Evolutionary conservation across 768 basidiomycete species (phyloP).

Genomic region (Tulasnella sp.): DNA sequence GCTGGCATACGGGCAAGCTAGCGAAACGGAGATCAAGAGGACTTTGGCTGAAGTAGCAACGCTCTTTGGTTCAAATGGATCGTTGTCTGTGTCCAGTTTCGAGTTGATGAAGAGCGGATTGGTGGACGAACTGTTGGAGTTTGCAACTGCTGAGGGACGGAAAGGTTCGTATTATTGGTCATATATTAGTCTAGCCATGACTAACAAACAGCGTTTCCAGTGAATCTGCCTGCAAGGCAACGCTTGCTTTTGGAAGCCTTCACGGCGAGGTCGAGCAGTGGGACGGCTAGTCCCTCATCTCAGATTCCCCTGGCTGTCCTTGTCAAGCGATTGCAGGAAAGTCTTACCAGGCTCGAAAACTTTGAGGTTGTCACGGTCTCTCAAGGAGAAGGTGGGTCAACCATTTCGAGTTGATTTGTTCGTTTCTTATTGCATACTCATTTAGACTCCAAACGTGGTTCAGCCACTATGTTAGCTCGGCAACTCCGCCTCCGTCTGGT

Average conservation of each 20-base stretch:
- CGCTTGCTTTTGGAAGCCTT: slow-evolving; percentile 77
- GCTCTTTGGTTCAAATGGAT: slow-evolving; percentile 46
- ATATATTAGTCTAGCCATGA: neutral
- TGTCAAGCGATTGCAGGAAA: slow-evolving; percentile 95
- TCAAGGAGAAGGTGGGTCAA: slow-evolving; percentile 65
- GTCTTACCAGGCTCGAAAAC: slow-evolving; percentile 86
- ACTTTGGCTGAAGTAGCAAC: slow-evolving; percentile 68
- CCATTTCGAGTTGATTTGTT: neutral
- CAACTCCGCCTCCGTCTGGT: slow-evolving; percentile 82
- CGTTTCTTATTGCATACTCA: neutral
- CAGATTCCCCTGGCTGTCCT: slow-evolving; percentile 65
- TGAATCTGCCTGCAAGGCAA: slow-evolving; percentile 55
- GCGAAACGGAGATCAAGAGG: slow-evolving; percentile 55
- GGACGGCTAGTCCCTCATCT: slow-evolving; percentile 31
- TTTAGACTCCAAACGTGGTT: slow-evolving; percentile 80
- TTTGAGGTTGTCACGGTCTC: slow-evolving; percentile 92
- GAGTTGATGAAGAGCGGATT: slow-evolving; percentile 91
- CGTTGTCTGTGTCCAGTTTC: slow-evolving; percentile 85
- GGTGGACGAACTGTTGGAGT: slow-evolving; percentile 75
- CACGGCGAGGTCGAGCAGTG: slow-evolving; percentile 45
- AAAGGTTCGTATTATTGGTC: slow-evolving; percentile 39
- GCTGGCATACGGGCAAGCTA: slow-evolving; percentile 46
- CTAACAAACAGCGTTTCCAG: slow-evolving; percentile 34
- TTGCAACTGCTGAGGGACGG: slow-evolving; percentile 62
- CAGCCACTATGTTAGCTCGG: slow-evolving; percentile 83